phyloP scores from a whole-genome alignment of 1,284 basidiomycete species.

The Ganoderma multipileum region DNA sequence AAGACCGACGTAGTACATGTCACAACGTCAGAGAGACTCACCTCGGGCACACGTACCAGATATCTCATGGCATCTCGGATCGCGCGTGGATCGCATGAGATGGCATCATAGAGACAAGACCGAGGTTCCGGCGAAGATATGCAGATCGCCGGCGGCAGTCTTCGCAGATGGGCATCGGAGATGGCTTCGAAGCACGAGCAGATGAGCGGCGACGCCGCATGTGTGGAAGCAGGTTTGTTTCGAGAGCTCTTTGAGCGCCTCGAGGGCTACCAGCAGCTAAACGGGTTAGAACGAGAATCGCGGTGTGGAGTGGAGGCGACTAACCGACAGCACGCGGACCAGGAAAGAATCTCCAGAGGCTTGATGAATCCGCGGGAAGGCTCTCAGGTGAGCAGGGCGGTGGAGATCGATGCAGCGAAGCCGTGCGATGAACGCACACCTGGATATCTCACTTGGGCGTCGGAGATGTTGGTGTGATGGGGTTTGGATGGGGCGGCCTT shows the following conservation, averaged over 20 bases:
- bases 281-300: slow-evolving; percentile 17
- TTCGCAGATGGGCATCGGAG: slow-evolving; percentile 1
- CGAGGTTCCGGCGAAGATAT: slow-evolving; percentile 22
- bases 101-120: slow-evolving; percentile 24
- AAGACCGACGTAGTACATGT: neutral
- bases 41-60: neutral
- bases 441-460: neutral
- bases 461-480: neutral
- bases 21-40: neutral
- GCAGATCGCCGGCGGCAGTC: slow-evolving; percentile 24
- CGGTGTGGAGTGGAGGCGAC: slow-evolving; percentile 8
- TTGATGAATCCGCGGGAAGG: slow-evolving; percentile 1
- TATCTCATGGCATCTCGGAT: slow-evolving; percentile 3
- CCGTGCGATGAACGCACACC: slow-evolving; percentile 17
- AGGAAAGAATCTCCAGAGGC: slow-evolving; percentile 12
- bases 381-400: slow-evolving; percentile 24
- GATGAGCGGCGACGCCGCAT: slow-evolving; percentile 12
- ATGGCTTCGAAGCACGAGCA: slow-evolving; percentile 5
- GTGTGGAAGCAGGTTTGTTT: slow-evolving; percentile 9
- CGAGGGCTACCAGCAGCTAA: slow-evolving; percentile 11
- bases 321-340: slow-evolving; percentile 19
- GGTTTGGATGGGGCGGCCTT: neutral
- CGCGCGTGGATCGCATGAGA: slow-evolving; percentile 14
- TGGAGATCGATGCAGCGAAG: slow-evolving; percentile 23
- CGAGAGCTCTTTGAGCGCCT: slow-evolving; percentile 12